phyloP scores from a whole-genome alignment of 2,329 filamentous ascomycete genomes.

The Clonostachys sp. region DNA sequence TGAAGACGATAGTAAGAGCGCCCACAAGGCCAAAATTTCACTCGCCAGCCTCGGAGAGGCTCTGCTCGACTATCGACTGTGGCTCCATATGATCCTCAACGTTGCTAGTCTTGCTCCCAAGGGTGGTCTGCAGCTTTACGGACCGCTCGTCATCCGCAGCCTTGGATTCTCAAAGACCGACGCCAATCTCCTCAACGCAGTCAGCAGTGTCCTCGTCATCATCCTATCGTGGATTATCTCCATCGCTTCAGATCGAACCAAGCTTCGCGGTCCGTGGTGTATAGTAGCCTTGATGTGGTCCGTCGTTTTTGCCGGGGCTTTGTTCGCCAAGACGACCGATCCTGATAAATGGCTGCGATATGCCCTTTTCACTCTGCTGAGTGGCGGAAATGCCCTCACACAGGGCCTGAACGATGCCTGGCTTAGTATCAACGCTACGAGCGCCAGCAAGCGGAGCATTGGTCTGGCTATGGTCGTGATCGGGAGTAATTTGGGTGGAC shows the following conservation, averaged over 20 bases:
- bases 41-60: constrained; percentile 1
- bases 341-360: constrained; percentile 10
- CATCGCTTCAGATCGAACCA: constrained; percentile 9
- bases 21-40: constrained; percentile 5
- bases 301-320: constrained; percentile 9
- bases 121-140: constrained; percentile 15
- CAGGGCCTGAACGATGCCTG: constrained; percentile 17
- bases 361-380: constrained; percentile 8
- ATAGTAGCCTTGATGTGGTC: constrained; percentile 12
- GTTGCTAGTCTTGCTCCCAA: constrained; percentile 12
- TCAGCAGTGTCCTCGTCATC: constrained; percentile 10
- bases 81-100: constrained; percentile 11
- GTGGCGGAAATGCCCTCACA: constrained; percentile 9
- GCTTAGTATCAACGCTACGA: constrained; percentile 11
- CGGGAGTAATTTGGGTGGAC: constrained; percentile 11
- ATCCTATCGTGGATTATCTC: constrained; percentile 9
- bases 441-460: constrained; percentile 8
- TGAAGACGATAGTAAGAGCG: constrained; percentile 12
- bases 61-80: constrained; percentile 7
- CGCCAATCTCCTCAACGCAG: constrained; percentile 12
- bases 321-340: constrained; percentile 3
- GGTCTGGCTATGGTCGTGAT: constrained; percentile 14
- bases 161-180: constrained; percentile 13
- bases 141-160: constrained; percentile 10
- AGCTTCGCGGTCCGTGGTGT: constrained; percentile 10